Conservation (phyloP, 805 yeast genomes). For the Suhomyces tanzawaensis region DNA sequence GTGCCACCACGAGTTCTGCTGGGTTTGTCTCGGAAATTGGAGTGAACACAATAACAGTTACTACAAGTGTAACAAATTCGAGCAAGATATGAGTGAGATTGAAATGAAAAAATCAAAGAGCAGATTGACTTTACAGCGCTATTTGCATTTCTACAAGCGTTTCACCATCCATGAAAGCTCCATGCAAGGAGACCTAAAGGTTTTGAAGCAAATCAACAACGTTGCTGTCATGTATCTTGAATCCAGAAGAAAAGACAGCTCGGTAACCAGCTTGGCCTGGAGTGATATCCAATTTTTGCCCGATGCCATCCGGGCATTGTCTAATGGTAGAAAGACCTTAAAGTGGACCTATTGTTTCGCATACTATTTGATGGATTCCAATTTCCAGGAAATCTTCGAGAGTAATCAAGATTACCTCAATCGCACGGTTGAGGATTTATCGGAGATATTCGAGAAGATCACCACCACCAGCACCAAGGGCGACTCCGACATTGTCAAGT, state of each 20-base stretch:
- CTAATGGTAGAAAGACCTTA: constrained; percentile 68
- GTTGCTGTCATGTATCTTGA: constrained; percentile 67
- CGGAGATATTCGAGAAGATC: constrained; percentile 53
- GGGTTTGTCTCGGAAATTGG: constrained; percentile 90
- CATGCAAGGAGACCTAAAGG: constrained; percentile 63
- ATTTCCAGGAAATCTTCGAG: constrained; percentile 63
- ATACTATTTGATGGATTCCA: constrained; percentile 55
- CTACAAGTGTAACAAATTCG: constrained; percentile 64
- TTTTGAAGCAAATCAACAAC: constrained; percentile 60
- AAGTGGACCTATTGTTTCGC: constrained; percentile 91
- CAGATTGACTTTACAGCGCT: constrained; percentile 55
- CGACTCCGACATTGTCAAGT: constrained; percentile 19
- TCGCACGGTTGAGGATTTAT: constrained; percentile 65
- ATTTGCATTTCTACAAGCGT: constrained; percentile 71
- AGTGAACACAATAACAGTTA: constrained; percentile 56
- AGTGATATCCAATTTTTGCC: constrained; percentile 81
- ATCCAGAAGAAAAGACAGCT: constrained; percentile 35
- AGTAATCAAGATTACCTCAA: constrained; percentile 64
- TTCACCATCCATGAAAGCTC: constrained; percentile 77
- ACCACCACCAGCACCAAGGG: constrained; percentile 20
- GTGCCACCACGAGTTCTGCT: constrained; percentile 81
- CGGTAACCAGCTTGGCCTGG: constrained; percentile 55
- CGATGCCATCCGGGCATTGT: constrained; percentile 64
- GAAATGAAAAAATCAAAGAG: constrained; percentile 43
- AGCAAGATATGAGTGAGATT: constrained; percentile 32